Conservation (phyloP, 2,329 filamentous ascomycete genomes). For the Cryphonectria carpinicola region DNA sequence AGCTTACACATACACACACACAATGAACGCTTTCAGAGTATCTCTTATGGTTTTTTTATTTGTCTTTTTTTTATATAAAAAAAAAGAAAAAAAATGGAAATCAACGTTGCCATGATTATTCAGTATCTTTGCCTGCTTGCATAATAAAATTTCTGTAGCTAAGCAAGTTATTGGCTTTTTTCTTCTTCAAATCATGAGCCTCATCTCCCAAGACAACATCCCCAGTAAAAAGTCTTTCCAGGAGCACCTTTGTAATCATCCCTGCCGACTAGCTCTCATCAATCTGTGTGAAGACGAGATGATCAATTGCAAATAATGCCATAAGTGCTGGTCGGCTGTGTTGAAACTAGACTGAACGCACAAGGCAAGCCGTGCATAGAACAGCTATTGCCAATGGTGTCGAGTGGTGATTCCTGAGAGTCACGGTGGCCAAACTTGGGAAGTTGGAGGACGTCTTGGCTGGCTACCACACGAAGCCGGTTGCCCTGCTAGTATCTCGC, state of each 20-base stretch:
- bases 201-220: not conserved
- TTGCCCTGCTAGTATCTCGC: conserved; percentile 21
- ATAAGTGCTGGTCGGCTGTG: not conserved
- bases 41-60: not conserved
- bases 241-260: not conserved
- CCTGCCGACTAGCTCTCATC: not conserved
- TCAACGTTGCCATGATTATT: not conserved
- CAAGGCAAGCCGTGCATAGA: not conserved
- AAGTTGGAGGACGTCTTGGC: not conserved
- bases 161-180: not conserved
- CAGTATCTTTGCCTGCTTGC: not conserved
- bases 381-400: not conserved
- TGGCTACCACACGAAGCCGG: not conserved
- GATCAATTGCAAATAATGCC: not conserved
- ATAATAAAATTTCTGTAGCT: not conserved
- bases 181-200: not conserved
- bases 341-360: not conserved
- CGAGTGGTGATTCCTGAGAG: not conserved
- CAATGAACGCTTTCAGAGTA: not conserved
- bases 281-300: not conserved
- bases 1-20: not conserved
- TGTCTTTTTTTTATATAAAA: not conserved
- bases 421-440: not conserved
- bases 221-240: not conserved
- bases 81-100: no score